Evolutionary conservation across 2,329 filamentous ascomycete genomes (phyloP).

Genomic region (Phialophora tarda): DNA sequence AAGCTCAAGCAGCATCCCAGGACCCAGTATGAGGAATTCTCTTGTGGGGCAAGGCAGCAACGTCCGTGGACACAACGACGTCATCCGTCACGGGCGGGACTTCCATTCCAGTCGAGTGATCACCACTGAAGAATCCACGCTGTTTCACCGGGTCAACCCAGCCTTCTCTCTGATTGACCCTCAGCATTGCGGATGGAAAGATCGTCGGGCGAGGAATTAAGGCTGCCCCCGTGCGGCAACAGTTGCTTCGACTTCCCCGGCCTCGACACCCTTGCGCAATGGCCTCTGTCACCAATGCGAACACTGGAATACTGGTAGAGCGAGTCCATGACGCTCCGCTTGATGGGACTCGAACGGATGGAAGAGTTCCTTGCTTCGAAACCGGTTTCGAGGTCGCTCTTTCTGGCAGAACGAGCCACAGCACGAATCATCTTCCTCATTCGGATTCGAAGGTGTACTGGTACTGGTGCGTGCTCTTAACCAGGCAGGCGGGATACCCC

Average conservation of each 20-base stretch:
- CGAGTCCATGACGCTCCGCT: background rate
- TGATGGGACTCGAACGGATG: background rate
- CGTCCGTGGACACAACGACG: constrained; percentile 25
- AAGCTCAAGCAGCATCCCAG: background rate
- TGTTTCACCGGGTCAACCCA: constrained; percentile 27
- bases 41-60: background rate
- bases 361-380: background rate
- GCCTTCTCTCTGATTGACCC: constrained; percentile 17
- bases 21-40: background rate
- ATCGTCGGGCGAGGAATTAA: constrained; percentile 21
- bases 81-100: constrained; percentile 18
- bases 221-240: constrained; percentile 27
- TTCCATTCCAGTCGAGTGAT: constrained; percentile 27
- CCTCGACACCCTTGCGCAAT: background rate
- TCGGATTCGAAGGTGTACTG: constrained; percentile 31
- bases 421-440: constrained; percentile 27
- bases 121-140: constrained; percentile 13
- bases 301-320: background rate
- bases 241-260: constrained; percentile 2
- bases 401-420: background rate
- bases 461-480: constrained; percentile 30
- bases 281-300: background rate
- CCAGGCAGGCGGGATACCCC: constrained; percentile 16
- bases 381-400: background rate
- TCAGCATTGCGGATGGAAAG: constrained; percentile 2